A percentile compares a stretch with the other conserved stretches of the same genome.
Conservation (phyloP, 306 rosid species). For the Carpinus fangiana region DNA sequence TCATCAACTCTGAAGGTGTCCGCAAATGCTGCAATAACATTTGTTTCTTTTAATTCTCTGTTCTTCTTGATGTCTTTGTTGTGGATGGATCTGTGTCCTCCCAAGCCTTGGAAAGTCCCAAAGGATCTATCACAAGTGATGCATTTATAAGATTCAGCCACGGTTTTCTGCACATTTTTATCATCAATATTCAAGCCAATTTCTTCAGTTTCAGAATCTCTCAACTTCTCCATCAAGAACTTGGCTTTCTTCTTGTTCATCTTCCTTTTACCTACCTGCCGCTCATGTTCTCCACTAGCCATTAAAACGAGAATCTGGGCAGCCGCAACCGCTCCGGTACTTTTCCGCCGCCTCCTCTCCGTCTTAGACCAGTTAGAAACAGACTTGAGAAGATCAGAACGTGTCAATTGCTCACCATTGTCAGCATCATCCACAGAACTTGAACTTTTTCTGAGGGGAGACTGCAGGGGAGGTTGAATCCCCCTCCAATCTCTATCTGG, state of each 20-base stretch:
- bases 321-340: background rate
- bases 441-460: background rate
- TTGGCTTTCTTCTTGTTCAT: background rate
- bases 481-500: conserved; percentile 39
- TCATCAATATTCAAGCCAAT: background rate
- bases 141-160: conserved; percentile 8
- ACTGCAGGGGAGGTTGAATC: conserved; percentile 23
- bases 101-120: conserved; percentile 32
- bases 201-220: background rate
- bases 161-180: no score
- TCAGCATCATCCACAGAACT: background rate
- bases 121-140: conserved; percentile 28
- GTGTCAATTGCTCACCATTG: background rate
- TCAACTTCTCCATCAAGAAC: background rate
- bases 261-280: background rate
- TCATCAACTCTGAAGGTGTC: background rate
- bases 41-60: no score
- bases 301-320: conserved; percentile 7
- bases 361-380: conserved; percentile 24
- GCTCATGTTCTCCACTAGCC: background rate
- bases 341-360: conserved; percentile 9
- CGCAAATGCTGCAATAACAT: background rate
- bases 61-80: conserved; percentile 23
- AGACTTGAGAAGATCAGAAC: background rate
- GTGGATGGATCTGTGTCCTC: conserved; percentile 46